Evolutionary conservation across 345 rosid species (phyloP), one percentile per base, ranked within the genome.

Genomic region (Sisymbrium altissimum): DNA sequence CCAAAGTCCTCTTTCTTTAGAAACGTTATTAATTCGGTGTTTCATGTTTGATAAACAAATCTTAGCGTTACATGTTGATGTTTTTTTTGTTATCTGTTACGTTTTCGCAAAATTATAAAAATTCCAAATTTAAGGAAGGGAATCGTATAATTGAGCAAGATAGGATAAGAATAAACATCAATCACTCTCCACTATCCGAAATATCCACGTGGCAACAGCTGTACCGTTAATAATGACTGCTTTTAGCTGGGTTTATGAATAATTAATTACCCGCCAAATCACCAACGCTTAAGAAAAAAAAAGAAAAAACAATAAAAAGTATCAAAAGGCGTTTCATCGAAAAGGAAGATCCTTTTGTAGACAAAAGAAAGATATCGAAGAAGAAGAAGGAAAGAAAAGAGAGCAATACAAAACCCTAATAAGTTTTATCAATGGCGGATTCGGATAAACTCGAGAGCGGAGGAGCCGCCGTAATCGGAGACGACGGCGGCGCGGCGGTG

Each of bases 391-490:
- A 12, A 7, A 14, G 9, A 45, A 17, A 46, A 46, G 27, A 18
- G 27, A 12, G 17, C 0, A 15, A 54, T 61, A 27, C 29, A 27
- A 58, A 79, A 32, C 71, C 79, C 78, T 43, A 73, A 43, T 1
- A 35, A 15, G 30, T 67, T 15, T 36, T 25, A 29, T 68, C 70
- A 80, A 89, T 86, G 96, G 87, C 82, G 81, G 85, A 81, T 29
- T 67, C 12, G 52, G 81, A 76, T 64, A 78, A 72, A 57, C 73
- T 49, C n/a, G 84, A 81, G 43, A 69, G 54, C 15, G 79, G 63
- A 13, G 65, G 48, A 21, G 77, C 62, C 44, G 60, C 38, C 41
- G 60, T 40, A 13, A 50, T 44, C 14, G 77, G 8, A 8, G 52
- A 58, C 7, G 66, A 8, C 6, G 78, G 40, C 57, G 55, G 50